These are phyloP conservation scores for Xylaria telfairii DNA, from an alignment of 495 filamentous ascomycete species.

Conservation along the genomic window DNA sequence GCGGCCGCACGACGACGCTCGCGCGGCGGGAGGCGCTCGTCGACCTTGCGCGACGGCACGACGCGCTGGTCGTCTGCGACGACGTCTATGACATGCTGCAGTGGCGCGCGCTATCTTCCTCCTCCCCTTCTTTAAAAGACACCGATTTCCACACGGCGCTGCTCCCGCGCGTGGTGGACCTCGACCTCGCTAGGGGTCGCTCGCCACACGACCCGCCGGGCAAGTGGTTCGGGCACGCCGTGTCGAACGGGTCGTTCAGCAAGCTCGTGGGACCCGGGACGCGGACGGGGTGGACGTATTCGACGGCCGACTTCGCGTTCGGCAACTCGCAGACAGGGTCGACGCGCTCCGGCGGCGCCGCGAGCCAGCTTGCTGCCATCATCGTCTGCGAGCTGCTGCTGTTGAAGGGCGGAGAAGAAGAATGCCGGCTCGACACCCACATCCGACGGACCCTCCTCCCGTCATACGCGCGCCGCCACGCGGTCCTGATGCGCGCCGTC, in stretches of 20 bases:
- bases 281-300: conserved; percentile 84
- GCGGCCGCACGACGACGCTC: conserved; percentile 73
- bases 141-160: conserved; percentile 27
- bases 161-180: conserved; percentile 75
- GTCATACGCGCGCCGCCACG: conserved; percentile 63
- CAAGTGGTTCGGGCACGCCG: conserved; percentile 69
- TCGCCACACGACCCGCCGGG: conserved; percentile 47
- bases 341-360: conserved; percentile 75
- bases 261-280: conserved; percentile 83
- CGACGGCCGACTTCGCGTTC: conserved; percentile 66
- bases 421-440: conserved; percentile 48
- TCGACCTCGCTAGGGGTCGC: conserved; percentile 62
- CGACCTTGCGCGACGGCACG: conserved; percentile 69
- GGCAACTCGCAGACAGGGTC: conserved; percentile 74
- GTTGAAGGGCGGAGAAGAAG: conserved; percentile 37
- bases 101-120: conserved; percentile 55
- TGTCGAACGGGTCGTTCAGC: conserved; percentile 83
- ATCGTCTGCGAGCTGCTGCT: conserved; percentile 66
- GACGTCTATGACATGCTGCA: conserved; percentile 92
- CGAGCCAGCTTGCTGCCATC: conserved; percentile 72
- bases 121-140: not conserved
- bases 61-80: conserved; percentile 82
- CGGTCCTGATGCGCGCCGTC: conserved; percentile 59
- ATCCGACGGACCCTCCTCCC: conserved; percentile 52
- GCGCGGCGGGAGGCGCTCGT: conserved; percentile 67